Evolutionary conservation across 495 filamentous ascomycete genomes (phyloP), one percentile per base, ranked within the genome.

Genomic region (Rostrohypoxylon terebratum): DNA sequence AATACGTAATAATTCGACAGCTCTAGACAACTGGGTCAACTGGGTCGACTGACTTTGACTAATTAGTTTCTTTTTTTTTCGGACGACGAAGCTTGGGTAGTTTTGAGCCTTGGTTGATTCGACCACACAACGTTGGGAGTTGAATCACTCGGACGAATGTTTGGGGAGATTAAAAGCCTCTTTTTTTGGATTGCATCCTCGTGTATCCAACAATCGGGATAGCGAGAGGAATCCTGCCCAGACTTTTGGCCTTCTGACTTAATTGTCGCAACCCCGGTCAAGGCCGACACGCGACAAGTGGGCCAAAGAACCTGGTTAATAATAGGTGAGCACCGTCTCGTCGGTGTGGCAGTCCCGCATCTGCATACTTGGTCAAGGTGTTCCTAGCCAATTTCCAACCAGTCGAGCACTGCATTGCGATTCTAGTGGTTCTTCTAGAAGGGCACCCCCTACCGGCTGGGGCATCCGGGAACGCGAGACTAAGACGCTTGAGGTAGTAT

Each of bases 351-450:
- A 70, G 66, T 67, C 66, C 71, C 71, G 59, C 66, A 70, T 67
- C 58, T 74, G 71, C 71, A 74, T 66, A 45, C 71, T 65, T 16
- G 59, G 63, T 48, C 66, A 48, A 50, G 62, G 62, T 53, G 58
- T 63, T 67, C 71, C 62, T 51, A 73, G 65, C 64, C 48, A 53
- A 55, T 28, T 67, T 66, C 62, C 44, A 73, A 60, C 64, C 48
- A 47, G 61, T 28, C 60, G 44, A 69, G 51, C 34, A 53, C 59
- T 59, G 66, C 71, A 74, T 67, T 67, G 51, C 66, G 58, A 74
- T 74, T 74, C 71, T 74, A 74, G 71, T 74, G 71, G 66, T 70
- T 31, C 66, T 74, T 74, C 71, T 74, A 74, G 71, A 74, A 74
- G 71, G 25, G 58, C 58, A 64, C 44, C 66, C 66, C 67, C 45